Base-by-base conservation (phyloP, 2,329 filamentous ascomycete species). In the Aspergillus cejpii region DNA sequence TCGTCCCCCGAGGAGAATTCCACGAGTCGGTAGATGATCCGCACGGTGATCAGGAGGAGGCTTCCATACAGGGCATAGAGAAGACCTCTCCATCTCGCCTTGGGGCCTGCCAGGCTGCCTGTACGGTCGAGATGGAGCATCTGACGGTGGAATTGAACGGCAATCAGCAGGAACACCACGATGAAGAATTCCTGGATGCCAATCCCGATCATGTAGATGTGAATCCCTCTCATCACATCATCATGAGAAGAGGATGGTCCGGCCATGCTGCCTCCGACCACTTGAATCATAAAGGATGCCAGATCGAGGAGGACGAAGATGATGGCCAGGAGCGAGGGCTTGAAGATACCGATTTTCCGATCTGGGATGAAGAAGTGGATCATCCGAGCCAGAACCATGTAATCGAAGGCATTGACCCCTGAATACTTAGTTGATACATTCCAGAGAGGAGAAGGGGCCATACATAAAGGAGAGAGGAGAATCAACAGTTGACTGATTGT, bases 11-110 rank as follows among this genome's bases (percentile, higher is more conserved):
- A 69, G 50, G 79, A 80, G 63, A 77, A 81, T 60, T 83, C 78
- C n/a, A 79, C 69, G 0, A 77, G 69, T 6, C 79, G 74, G 56
- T 73, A 83, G 44, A 81, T 69, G 43, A 77, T 81, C 17, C 79
- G 73, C 1, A 68, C 59, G 5, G 74, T 61, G 45, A 82, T 74
- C 36, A 81, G 63, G 0, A 54, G 43, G 7, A 72, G 72, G 47
- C 72, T 76, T 28, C 63, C 55, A 55, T 81, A 81, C 2, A 83
- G 66, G 8, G 73, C 37, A 17, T 75, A 54, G 3, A 81, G 62
- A 2, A 75, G 65, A 1, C 57, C 60, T 2, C 31, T 15, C 31
- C 31, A 34, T 2, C 10, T 11, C 8, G 31, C 17, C 31, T 34
- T 34, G 11, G 15, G 14, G 1, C 11, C 1, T n/a, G 11, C 31